Base-by-base conservation (phyloP, 148 eudicot species). In the Persicaria tinctoria region DNA sequence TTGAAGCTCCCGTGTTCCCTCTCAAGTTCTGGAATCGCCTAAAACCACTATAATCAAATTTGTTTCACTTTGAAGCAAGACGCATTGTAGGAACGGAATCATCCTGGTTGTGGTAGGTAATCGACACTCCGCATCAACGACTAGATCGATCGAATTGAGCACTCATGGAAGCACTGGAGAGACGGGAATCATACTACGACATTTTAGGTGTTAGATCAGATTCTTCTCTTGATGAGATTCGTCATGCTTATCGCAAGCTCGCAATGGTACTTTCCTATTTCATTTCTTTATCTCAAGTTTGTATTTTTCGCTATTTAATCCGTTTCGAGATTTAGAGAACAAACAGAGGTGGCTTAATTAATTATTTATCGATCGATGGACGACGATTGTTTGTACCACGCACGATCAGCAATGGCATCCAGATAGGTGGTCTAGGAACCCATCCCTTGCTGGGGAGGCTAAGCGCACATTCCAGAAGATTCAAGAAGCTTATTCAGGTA, bases 401-500 rank as follows among this genome's bases (percentile, higher is more conserved):
- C 12, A 51, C 27, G 41, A 79, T 79, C 87, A 93, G 98, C 83
- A 87, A 88, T 93, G 98, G 97, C 98, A 93, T 82, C 97, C 97
- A 27, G 97, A 93, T 73, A 91, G 85, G 72, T 91, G 95, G 91
- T 81, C 82, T 44, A 82, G 72, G 17, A 79, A 54, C 16, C 95
- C 98, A 0, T 75, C 83, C 17, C 78, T 79, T 23, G 78, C 85
- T 0, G 89, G 86, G 6, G 89, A 88, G 78, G 95, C 98, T 1
- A 91, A 93, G n/a, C 82, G 62, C 16, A 93, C 83, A 59, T 93
- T 93, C 74, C 98, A 93, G 78, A 89, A 82, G 45, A 91, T 93
- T 80, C 98, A 93, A 78, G 93, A 91, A 74, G 98, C 98, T 2
- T 91, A 93, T 83, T 84, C 95, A 82, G 98, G 97, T 93, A 75